A percentile compares a stretch with the other conserved stretches of the same genome.
Conservation (phyloP, 305 asterid species). For the Rubia tinctorum region DNA sequence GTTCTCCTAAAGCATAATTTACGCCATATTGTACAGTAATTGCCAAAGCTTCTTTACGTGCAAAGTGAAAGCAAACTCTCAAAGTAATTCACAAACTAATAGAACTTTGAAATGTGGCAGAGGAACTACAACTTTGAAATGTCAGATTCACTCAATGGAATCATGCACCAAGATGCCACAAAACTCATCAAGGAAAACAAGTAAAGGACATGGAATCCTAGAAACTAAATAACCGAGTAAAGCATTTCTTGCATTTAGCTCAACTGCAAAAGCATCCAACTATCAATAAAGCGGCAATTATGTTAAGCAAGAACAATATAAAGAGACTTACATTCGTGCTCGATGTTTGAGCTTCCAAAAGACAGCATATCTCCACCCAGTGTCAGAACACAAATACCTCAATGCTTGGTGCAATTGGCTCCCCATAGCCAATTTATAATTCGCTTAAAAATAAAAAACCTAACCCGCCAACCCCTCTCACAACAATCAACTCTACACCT, state of each 20-base stretch:
- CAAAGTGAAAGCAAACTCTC: not conserved
- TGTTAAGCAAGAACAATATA: not conserved
- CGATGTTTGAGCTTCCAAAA: constrained; percentile 91
- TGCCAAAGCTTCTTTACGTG: not conserved
- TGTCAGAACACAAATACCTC: constrained; percentile 69
- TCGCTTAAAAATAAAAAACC: constrained; percentile 14
- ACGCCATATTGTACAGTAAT: not conserved
- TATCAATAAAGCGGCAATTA: not conserved
- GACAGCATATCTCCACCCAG: constrained; percentile 90
- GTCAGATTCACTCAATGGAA: not conserved
- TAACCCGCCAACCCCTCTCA: constrained; percentile 20
- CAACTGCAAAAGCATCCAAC: not conserved
- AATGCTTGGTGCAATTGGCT: constrained; percentile 66
- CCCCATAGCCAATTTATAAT: constrained; percentile 50
- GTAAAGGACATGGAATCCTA: not conserved
- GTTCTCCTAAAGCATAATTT: not conserved
- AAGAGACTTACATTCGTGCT: constrained; percentile 70
- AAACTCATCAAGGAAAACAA: not conserved
- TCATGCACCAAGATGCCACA: not conserved
- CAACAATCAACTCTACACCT: constrained; percentile 45
- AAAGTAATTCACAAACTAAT: not conserved
- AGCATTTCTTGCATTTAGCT: constrained; percentile 5
- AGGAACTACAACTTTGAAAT: not conserved
- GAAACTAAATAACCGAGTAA: not conserved
- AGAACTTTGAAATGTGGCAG: not conserved